These are phyloP conservation scores for Fusarium sterilihyphosum DNA, from an alignment of 2,329 filamentous ascomycete species.

Conservation along the genomic window DNA sequence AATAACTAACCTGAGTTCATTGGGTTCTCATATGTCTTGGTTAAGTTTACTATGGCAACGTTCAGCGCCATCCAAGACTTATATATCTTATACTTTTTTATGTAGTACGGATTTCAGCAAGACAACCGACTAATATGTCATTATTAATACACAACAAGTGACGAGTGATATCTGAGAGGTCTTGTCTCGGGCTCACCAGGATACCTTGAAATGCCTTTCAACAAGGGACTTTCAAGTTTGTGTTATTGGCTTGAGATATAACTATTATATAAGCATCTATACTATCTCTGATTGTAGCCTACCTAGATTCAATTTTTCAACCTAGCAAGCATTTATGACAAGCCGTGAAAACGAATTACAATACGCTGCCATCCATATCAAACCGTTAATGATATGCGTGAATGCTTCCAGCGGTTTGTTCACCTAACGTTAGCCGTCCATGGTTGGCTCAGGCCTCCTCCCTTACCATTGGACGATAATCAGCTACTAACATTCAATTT, in stretches of 20 bases:
- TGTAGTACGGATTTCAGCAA: not conserved
- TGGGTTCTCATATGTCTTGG: not conserved
- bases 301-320: not conserved
- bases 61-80: not conserved
- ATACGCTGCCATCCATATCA: not conserved
- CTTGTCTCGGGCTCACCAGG: not conserved
- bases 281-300: not conserved
- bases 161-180: not conserved
- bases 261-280: not conserved
- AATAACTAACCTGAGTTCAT: not conserved
- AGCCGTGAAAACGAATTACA: not conserved
- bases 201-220: not conserved
- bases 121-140: not conserved
- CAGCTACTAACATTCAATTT: constrained; percentile 6
- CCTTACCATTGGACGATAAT: constrained; percentile 1
- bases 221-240: not conserved
- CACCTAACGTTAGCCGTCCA: not conserved
- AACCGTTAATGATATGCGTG: not conserved
- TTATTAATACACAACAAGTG: not conserved
- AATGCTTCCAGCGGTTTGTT: not conserved
- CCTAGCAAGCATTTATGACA: not conserved
- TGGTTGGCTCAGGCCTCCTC: not conserved
- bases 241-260: not conserved
- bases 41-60: too few relatives aligned
- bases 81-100: not conserved